Conservation (phyloP, 1,139 yeast genomes). For the Chernovozyma aurita region DNA sequence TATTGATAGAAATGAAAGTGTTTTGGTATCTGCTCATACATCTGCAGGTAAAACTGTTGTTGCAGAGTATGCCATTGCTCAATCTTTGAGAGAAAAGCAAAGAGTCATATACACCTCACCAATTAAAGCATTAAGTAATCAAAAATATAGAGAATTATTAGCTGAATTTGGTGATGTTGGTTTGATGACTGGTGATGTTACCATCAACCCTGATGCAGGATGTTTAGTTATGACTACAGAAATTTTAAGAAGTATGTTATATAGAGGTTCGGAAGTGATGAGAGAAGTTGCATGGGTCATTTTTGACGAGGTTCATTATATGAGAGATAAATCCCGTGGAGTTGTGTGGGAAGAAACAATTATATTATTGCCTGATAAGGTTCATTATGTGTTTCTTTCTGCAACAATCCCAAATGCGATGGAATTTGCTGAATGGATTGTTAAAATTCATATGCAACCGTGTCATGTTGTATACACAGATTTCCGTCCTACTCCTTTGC, state of each 20-base stretch:
- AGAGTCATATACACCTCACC: slow-evolving; percentile 97
- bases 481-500: slow-evolving; percentile 97
- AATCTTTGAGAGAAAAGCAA: slow-evolving; percentile 83
- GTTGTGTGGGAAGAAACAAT: slow-evolving; percentile 99
- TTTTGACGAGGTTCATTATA: slow-evolving; percentile 94
- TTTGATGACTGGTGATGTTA: slow-evolving; percentile 96
- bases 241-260: slow-evolving; percentile 86
- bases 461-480: slow-evolving; percentile 98
- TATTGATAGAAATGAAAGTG: slow-evolving; percentile 93
- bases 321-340: slow-evolving; percentile 94
- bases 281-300: slow-evolving; percentile 97
- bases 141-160: slow-evolving; percentile 86
- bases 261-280: slow-evolving; percentile 91
- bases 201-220: slow-evolving; percentile 94
- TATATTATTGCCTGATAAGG: slow-evolving; percentile 91
- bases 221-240: slow-evolving; percentile 98
- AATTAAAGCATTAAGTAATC: slow-evolving; percentile 93
- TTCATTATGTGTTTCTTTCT: slow-evolving; percentile 78
- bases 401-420: slow-evolving; percentile 98
- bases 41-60: slow-evolving; percentile 99
- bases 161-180: slow-evolving; percentile 97
- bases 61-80: slow-evolving; percentile 98
- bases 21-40: slow-evolving; percentile 95
- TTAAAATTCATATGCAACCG: slow-evolving; percentile 90
- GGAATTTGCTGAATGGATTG: slow-evolving; percentile 99